A percentile compares a stretch with the other conserved stretches of the same genome.
These are phyloP conservation scores for Rhizopogon vulgaris DNA, from an alignment of 768 basidiomycete genomes.

Conservation along the genomic window DNA sequence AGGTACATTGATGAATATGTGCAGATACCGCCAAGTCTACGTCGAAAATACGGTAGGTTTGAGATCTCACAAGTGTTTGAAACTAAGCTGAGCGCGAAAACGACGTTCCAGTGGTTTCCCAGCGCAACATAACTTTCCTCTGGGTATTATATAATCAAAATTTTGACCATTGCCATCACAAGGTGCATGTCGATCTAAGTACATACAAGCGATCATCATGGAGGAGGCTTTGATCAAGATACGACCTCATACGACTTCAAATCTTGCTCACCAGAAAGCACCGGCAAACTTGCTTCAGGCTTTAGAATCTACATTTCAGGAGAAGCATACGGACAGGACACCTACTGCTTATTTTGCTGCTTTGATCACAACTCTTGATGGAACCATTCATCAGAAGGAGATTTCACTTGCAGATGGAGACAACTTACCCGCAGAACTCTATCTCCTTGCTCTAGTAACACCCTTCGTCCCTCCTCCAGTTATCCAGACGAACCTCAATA, in stretches of 20 bases:
- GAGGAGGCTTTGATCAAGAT: constrained; percentile 77
- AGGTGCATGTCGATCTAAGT: background rate
- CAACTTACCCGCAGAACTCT: constrained; percentile 27
- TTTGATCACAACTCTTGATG: constrained; percentile 77
- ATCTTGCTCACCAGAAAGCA: constrained; percentile 80
- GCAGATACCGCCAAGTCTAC: no score
- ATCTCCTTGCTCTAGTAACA: constrained; percentile 28
- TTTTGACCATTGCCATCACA: constrained; percentile 15
- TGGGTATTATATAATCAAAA: constrained; percentile 29
- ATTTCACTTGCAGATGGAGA: constrained; percentile 67
- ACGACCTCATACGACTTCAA: constrained; percentile 76
- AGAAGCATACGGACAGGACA: constrained; percentile 59
- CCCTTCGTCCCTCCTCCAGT: constrained; percentile 67
- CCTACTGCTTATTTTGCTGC: constrained; percentile 96
- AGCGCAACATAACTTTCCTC: no score
- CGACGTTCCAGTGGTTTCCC: no score
- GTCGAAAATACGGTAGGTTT: no score
- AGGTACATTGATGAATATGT: no score
- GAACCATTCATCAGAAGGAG: constrained; percentile 60
- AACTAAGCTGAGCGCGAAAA: no score
- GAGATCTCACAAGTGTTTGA: no score
- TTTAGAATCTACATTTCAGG: constrained; percentile 73
- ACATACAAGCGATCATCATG: constrained; percentile 28
- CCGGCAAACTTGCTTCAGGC: constrained; percentile 83
- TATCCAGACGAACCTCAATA: constrained; percentile 67